Evolutionary conservation across 371 early-diverging fungal species (phyloP).

Genomic region (Antonospora locustae): DNA sequence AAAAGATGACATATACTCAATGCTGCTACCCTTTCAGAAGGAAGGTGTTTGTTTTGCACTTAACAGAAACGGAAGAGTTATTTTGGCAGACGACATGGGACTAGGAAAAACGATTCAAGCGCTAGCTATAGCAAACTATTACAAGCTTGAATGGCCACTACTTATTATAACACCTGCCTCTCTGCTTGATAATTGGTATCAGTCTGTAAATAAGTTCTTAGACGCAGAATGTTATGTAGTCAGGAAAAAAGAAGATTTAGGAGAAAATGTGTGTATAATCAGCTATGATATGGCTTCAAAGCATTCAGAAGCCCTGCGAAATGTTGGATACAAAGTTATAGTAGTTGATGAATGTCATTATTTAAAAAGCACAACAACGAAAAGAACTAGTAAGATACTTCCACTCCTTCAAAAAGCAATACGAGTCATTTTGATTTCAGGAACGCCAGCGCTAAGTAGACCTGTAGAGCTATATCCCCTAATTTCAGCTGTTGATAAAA

Average conservation of each 20-base stretch:
- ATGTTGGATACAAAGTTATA: conserved; percentile 32
- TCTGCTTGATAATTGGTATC: conserved; percentile 57
- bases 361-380: conserved; percentile 55
- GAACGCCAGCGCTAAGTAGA: conserved; percentile 58
- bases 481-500: conserved; percentile 53
- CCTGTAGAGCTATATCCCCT: conserved; percentile 60
- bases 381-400: conserved; percentile 55
- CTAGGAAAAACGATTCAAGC: conserved; percentile 58
- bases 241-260: conserved; percentile 18
- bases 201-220: conserved; percentile 56
- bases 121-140: conserved; percentile 57
- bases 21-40: conserved; percentile 55
- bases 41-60: conserved; percentile 57
- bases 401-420: conserved; percentile 55
- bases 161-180: conserved; percentile 59
- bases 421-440: conserved; percentile 55
- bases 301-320: conserved; percentile 1
- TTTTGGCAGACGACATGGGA: conserved; percentile 59
- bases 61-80: conserved; percentile 54
- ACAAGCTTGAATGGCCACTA: conserved; percentile 57
- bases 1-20: conserved; percentile 26
- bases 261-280: conserved; percentile 25
- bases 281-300: conserved; percentile 44
- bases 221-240: conserved; percentile 25
- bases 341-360: conserved; percentile 58